Conservation (phyloP, 2,329 filamentous ascomycete genomes). For the Fusarium verticillioides region DNA sequence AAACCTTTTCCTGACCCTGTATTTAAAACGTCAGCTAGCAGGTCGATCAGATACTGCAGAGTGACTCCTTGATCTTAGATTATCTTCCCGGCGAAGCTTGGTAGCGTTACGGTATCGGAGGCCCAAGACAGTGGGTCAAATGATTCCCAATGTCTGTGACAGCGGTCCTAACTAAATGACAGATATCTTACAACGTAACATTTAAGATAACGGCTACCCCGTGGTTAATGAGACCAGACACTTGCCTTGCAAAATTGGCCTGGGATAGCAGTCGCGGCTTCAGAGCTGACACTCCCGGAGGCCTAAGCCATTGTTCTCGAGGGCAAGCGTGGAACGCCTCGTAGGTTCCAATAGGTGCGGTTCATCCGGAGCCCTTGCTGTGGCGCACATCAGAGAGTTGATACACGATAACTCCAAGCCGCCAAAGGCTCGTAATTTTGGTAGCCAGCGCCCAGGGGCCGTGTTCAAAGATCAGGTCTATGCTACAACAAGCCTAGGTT, state of each 20-base stretch:
- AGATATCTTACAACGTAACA: not conserved
- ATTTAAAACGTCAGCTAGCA: not conserved
- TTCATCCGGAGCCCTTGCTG: not conserved
- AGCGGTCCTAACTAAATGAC: not conserved
- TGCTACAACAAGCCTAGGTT: slow-evolving; percentile 3
- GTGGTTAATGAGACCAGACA: not conserved
- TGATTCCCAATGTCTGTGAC: not conserved
- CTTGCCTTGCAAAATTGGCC: not conserved
- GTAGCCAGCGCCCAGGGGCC: not conserved
- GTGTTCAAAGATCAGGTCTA: not conserved
- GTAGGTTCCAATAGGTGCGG: not conserved
- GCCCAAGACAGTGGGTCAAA: not conserved
- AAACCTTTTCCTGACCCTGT: not conserved
- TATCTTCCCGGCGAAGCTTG: not conserved
- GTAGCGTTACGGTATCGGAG: not conserved
- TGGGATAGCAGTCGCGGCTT: not conserved
- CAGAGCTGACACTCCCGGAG: slow-evolving; percentile 6
- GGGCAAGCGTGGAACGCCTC: slow-evolving; percentile 1
- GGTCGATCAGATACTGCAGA: not conserved
- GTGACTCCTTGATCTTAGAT: not conserved
- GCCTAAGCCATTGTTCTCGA: not conserved
- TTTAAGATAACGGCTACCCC: not conserved
- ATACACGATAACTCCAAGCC: not conserved
- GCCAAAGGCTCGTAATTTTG: not conserved
- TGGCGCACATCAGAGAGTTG: not conserved